These are phyloP conservation scores for Diaporthe sp. DNA, from an alignment of 2,329 filamentous ascomycete genomes.

Conservation along the genomic window DNA sequence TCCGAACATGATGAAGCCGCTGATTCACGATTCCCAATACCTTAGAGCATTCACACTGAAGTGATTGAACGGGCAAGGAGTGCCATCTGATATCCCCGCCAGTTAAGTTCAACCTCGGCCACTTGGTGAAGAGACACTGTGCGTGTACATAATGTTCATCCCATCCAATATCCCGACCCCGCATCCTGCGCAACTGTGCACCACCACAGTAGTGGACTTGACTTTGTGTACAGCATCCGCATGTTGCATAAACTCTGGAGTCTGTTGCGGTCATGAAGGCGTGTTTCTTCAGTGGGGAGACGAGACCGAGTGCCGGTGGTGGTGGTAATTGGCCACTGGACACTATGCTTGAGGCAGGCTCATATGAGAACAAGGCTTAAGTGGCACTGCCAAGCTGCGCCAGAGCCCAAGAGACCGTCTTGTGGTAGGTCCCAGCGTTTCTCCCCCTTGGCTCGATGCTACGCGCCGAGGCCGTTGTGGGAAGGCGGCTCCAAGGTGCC, in stretches of 20 bases:
- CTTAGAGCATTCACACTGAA: background rate
- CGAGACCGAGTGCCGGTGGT: background rate
- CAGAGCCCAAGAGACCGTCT: background rate
- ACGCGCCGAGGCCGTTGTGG: slow-evolving; percentile 10
- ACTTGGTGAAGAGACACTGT: background rate
- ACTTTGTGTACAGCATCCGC: background rate
- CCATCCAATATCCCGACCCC: background rate
- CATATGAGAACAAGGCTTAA: background rate
- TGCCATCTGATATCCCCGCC: background rate
- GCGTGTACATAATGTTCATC: background rate
- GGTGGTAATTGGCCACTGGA: slow-evolving; percentile 6
- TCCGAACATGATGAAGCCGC: background rate
- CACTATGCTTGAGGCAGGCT: slow-evolving; percentile 14
- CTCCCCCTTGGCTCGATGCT: slow-evolving; percentile 1
- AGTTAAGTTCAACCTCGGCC: too few relatives aligned
- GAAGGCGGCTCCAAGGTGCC: background rate
- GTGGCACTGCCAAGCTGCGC: slow-evolving; percentile 2
- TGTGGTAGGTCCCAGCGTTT: background rate
- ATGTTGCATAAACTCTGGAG: background rate
- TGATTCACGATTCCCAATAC: background rate
- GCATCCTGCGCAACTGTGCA: background rate
- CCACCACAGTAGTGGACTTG: background rate
- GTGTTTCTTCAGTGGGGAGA: background rate
- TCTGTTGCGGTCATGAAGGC: background rate
- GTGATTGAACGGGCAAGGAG: background rate